Evolutionary conservation across 345 rosid genomes (phyloP), one percentile per base, ranked within the genome.

Genomic region (Nephelium lappaceum): DNA sequence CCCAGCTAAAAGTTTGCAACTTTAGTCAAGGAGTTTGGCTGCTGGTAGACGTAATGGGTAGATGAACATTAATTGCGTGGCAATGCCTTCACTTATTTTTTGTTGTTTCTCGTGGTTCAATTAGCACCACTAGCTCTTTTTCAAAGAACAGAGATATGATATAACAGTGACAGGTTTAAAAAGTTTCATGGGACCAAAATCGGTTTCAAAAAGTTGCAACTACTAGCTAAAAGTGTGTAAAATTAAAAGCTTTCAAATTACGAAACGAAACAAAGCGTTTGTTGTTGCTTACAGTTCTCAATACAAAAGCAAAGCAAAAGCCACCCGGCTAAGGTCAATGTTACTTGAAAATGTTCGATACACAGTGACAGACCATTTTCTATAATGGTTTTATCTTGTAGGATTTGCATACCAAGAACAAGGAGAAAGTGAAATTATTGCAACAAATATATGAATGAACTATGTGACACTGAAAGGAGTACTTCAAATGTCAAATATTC

Each of bases 401-500:
- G 43, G 43, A 41, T 41, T 11, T 47, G 19, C 1, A 49, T 14
- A 49, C 55, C 6, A 69, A 41, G n/a, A 75, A 39, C 11, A 27
- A 62, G 14, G 36, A n/a, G 39, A 62, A 11, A 11, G 0, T 21
- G 36, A 62, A 8, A 63, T 61, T 41, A 42, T 47, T 66, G 58
- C 19, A 45, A 45, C 53, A 60, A 73, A 79, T n/a, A 43, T 27
- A 43, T 47, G 3, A 25, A 55, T 36, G 11, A 69, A 39, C 41
- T 64, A 61, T 66, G 60, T 5, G 58, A 62, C 18, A 69, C 51
- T 61, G 6, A 21, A 71, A 31, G 25, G 18, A 23, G 65, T 67
- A 62, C 69, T 60, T 53, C 19, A 15, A 45, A 53, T 77, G 67
- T 53, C 72, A 77, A 41, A 78, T 68, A 62, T 74, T 62, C 23